Base-by-base conservation (phyloP, 1,139 yeast species). In the Kluyveromyces sp. region DNA sequence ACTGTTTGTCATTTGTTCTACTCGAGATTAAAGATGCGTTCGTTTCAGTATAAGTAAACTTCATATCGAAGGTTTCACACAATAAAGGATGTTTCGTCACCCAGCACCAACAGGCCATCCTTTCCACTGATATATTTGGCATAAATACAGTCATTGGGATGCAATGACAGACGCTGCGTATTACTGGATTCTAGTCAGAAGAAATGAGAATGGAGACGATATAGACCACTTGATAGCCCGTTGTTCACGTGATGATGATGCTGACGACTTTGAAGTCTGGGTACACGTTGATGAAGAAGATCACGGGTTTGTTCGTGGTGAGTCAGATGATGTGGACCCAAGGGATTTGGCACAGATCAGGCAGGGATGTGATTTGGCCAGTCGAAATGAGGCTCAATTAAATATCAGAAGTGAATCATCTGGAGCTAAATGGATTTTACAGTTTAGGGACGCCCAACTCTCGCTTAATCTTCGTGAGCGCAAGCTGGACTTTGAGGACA, bases 221-320 rank as follows among this genome's bases (percentile, higher is more conserved):
- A 7, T n/a, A 4, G 8, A 12, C 12, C n/a, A 20, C 19, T 20
- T n/a, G 12, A 9, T 26, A 16, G 36, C 31, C 12, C 34, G 13
- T 33, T 29, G 33, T 25, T 30, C 31, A 13, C 25, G 39, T 38
- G 16, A 16, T 7, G 29, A 30, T n/a, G 17, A 30, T 20, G n/a
- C n/a, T n/a, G 30, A 20, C n/a, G 36, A 18, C 4, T 25, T 36
- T n/a, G 36, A 28, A 25, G 15, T 36, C 3, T 41, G 40, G 41
- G 31, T 33, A 15, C 41, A 36, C 25, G 31, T 36, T 11, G 20
- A 17, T 13, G 41, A 26, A 17, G 36, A n/a, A 9, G 40, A 41
- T 25, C 16, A 36, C 19, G 41, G 37, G 18, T 43, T 29, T 18
- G 34, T 20, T n/a, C 18, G 6, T n/a, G 33, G 38, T 16, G 17